Conservation (phyloP, 192 early-diverging fungal species). For the Oehlia diaphana region DNA sequence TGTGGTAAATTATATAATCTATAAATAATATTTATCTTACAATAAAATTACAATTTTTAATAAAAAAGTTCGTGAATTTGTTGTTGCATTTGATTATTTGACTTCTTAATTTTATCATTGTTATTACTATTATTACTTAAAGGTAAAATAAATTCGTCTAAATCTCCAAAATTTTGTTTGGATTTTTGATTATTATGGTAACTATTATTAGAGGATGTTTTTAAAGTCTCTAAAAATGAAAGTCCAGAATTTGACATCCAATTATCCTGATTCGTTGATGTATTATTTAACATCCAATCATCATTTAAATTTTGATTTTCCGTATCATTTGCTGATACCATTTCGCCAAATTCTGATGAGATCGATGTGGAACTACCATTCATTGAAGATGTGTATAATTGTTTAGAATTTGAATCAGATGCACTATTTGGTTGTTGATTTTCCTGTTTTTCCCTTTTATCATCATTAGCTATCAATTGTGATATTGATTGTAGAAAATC, state of each 20-base stretch:
- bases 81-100: too few species aligned
- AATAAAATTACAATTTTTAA: neutral
- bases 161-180: neutral
- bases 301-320: neutral
- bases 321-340: neutral
- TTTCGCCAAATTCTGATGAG: neutral
- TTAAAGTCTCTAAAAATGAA: conserved; percentile 10
- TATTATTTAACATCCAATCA: neutral
- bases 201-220: neutral
- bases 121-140: neutral
- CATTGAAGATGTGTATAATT: neutral
- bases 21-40: too few species aligned
- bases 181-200: neutral
- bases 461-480: neutral
- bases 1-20: too few species aligned
- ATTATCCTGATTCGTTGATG: neutral
- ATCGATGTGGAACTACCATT: neutral
- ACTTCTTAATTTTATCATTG: too few species aligned
- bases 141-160: neutral
- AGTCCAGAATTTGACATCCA: conserved; percentile 1
- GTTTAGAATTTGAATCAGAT: neutral
- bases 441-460: neutral
- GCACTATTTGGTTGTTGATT: neutral
- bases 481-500: neutral
- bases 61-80: neutral